Percentiles rank a stretch among this genome's conserved stretches.
Evolutionary conservation across 1,284 basidiomycete species (phyloP).

Genomic region (Paramarasmius palmivorus): DNA sequence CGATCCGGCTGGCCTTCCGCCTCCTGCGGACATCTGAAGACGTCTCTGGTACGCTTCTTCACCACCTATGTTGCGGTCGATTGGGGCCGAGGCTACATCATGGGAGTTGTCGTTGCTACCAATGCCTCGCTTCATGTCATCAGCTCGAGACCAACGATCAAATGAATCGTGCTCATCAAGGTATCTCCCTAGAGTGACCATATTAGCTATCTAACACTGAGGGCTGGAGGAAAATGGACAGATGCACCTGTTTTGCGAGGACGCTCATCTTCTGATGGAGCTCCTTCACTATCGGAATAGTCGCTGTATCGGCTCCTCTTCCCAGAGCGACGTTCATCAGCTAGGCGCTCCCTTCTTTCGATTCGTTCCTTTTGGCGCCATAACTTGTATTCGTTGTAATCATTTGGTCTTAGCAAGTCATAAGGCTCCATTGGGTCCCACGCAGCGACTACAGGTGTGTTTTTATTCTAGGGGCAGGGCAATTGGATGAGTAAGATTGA

Average conservation of each 20-base stretch:
- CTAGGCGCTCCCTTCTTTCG: conserved; percentile 63
- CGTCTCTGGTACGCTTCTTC: conserved; percentile 68
- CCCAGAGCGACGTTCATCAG: conserved; percentile 55
- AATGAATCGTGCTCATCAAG: conserved; percentile 38
- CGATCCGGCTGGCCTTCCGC: background rate
- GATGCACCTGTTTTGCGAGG: conserved; percentile 71
- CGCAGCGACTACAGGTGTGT: conserved; percentile 44
- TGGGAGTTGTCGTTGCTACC: conserved; percentile 16
- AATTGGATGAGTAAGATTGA: conserved; percentile 9
- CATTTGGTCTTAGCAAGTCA: conserved; percentile 80
- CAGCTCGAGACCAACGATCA: conserved; percentile 55
- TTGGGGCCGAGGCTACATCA: conserved; percentile 26
- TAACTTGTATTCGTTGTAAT: conserved; percentile 82
- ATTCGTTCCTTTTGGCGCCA: conserved; percentile 76
- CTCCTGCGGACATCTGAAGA: conserved; percentile 49
- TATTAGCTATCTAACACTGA: conserved; percentile 13
- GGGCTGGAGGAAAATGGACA: conserved; percentile 3
- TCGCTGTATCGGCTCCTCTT: conserved; percentile 64
- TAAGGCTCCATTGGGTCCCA: conserved; percentile 83
- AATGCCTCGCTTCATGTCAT: conserved; percentile 43
- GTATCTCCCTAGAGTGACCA: conserved; percentile 52
- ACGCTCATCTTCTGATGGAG: conserved; percentile 66
- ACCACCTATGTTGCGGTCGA: conserved; percentile 47
- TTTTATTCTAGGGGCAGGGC: conserved; percentile 53
- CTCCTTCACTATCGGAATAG: conserved; percentile 66